These are phyloP conservation scores for Populus alba DNA, from an alignment of 345 rosid species.

Conservation along the genomic window DNA sequence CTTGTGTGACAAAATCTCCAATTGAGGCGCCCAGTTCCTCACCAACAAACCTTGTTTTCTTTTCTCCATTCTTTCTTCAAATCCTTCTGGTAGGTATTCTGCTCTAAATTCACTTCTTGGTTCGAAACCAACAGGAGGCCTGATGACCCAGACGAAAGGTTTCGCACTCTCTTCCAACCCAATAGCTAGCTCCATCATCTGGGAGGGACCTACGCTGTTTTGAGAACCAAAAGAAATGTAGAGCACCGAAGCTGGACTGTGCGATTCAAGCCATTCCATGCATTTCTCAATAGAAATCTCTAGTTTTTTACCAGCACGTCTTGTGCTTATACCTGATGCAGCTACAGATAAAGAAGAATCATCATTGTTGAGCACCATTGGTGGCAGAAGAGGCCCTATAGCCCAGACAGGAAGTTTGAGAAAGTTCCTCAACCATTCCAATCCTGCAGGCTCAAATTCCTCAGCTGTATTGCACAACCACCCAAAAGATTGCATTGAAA, in stretches of 20 bases:
- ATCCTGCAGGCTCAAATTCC: conserved; percentile 37
- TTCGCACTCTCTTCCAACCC: conserved; percentile 41
- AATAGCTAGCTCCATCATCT: conserved; percentile 46
- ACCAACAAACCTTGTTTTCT: conserved; percentile 38
- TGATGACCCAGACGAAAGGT: conserved; percentile 52
- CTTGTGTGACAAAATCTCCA: conserved; percentile 43
- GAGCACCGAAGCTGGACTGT: conserved; percentile 32
- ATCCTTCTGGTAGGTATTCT: conserved; percentile 53
- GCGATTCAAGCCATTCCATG: conserved; percentile 37
- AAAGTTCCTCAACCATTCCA: conserved; percentile 31
- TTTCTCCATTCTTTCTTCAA: conserved; percentile 23
- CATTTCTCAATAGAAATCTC: conserved; percentile 36
- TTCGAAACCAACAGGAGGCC: conserved; percentile 49
- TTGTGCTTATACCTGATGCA: not conserved
- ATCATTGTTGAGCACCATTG: conserved; percentile 9
- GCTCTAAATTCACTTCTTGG: conserved; percentile 28
- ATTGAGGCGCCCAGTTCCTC: conserved; percentile 49
- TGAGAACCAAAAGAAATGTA: conserved; percentile 55
- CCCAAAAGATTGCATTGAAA: conserved; percentile 29
- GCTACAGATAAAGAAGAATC: not conserved
- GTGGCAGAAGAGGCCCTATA: conserved; percentile 46
- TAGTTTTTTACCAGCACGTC: conserved; percentile 23
- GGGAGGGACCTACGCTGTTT: conserved; percentile 36
- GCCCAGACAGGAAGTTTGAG: conserved; percentile 40
- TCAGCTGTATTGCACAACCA: conserved; percentile 42